Evolutionary conservation across 257 asterid genomes (phyloP), one percentile per base, ranked within the genome.

Genomic region (Lantana camara): DNA sequence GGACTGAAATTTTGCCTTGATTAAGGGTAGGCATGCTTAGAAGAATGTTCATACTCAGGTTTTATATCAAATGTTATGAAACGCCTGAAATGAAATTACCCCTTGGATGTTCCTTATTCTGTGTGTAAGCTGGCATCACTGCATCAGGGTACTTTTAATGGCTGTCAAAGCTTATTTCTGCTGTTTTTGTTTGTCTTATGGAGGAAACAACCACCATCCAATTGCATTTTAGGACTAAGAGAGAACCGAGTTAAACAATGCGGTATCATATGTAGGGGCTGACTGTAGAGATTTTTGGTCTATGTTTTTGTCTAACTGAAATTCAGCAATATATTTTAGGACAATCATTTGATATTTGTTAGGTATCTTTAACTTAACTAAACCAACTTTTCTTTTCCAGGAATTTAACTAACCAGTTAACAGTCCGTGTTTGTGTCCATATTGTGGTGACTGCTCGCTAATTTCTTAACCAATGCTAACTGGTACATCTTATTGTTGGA

Each of bases 401-500:
- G 64, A 57, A 48, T 73, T 79, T 76, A 64, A 83, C 90, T 82
- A 77, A 83, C 97, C 69, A 70, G 64, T 74, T 60, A 73, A 75
- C 78, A 79, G 44, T 69, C 79, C 68, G 57, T 82, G 58, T 77
- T 27, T 80, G 81, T 80, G 85, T 86, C 95, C 86, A 79, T 86
- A 75, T 80, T 83, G 80, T 80, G 91, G 89, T 85, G 83, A 75
- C 83, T 89, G 87, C 81, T 80, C 84, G 67, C 95, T 82, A 80
- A 76, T 88, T 69, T 83, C 73, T 82, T 83, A 82, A 88, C 89
- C 72, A 86, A 81, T 86, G 95, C 99, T 94, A 84, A 94, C 96
- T 80, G 95, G 96, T 86, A 80, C 94, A 80, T 94, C 92, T 90
- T 88, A 74, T 88, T 93, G 91, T 90, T 94, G 96, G 83, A 90